Evolutionary conservation across 2,329 filamentous ascomycete species (phyloP), one percentile per base, ranked within the genome.

Genomic region (Seiridium cupressi): DNA sequence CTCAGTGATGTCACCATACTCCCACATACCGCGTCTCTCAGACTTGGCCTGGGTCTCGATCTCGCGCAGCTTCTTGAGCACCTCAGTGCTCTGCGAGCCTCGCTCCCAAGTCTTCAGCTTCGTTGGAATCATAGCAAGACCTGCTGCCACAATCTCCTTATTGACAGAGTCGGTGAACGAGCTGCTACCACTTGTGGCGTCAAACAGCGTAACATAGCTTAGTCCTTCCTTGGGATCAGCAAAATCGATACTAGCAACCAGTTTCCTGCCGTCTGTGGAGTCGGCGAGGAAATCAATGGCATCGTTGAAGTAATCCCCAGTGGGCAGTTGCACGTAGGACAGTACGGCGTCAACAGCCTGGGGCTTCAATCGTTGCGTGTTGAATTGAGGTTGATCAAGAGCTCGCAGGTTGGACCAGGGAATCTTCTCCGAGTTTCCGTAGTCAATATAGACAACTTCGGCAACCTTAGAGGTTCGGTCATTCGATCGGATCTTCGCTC

Each of bases 1-100:
- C 79, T 97, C 93, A 11, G 92, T 96, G 71, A 97, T 83, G 74
- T 98, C 95, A 67, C 95, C 95, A 76, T 98, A 99, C 84, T 99
- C 95, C 93, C 94, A 99, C 85, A 97, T 95, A 48, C 95, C 95
- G 66, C 87, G 82, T 63, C 93, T 86, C 60, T 88, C 87, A 59
- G 85, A 81, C 84, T 96, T 97, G 4, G 94, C 94, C 74, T 89
- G 82, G 42, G 84, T 81, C 80, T 96, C 89, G 56, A 89, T 85
- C 74, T 89, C 84, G 70, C 85, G 88, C 63, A 97, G 79, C 67
- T 85, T 85, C 74, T 87, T 85, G 63, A 97, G 77, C 48, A 93
- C 86, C 40, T 90, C 84, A 60, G 84, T 84, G 51, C 91, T 91
- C 7, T 86, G 87, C 61, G 77, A 79, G 76, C 84, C 85, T 59